Conservation (phyloP, 129 eudicot species). For the Escallonia rubra region DNA sequence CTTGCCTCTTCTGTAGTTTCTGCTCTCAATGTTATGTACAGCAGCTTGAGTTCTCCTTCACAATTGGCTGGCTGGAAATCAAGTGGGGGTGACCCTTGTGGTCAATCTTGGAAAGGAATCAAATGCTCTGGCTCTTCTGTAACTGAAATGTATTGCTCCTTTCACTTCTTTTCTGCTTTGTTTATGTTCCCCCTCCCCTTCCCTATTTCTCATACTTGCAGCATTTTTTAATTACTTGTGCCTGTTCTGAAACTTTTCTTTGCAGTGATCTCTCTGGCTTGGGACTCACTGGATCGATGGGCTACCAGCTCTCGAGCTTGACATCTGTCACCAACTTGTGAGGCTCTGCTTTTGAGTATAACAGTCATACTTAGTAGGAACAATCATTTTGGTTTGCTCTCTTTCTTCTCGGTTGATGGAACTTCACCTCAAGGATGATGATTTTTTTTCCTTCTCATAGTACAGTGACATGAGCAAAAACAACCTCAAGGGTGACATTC, state of each 20-base stretch:
- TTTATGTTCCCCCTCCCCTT: background rate
- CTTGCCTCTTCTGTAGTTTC: slow-evolving; percentile 27
- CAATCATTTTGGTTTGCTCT: slow-evolving; percentile 9
- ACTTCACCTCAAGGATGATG: background rate
- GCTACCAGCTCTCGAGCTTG: slow-evolving; percentile 50
- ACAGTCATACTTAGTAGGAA: background rate
- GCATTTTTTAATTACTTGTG: background rate
- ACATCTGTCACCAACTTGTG: slow-evolving; percentile 51
- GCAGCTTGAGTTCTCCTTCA: slow-evolving; percentile 38
- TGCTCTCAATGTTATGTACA: slow-evolving; percentile 58
- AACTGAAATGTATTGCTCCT: slow-evolving; percentile 42
- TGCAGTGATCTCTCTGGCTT: slow-evolving; percentile 44
- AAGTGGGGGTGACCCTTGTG: slow-evolving; percentile 67
- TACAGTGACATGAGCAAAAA: slow-evolving; percentile 46
- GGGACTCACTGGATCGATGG: slow-evolving; percentile 48
- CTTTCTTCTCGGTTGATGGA: background rate
- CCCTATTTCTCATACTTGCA: background rate
- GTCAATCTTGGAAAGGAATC: slow-evolving; percentile 50
- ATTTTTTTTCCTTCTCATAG: slow-evolving; percentile 13
- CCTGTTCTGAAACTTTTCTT: background rate
- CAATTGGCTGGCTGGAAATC: slow-evolving; percentile 49
- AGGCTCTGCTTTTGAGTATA: slow-evolving; percentile 6
- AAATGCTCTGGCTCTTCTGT: slow-evolving; percentile 55
- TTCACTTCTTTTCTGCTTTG: background rate
- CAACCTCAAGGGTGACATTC: slow-evolving; percentile 33